Evolutionary conservation across 164 flowering plant species (phyloP), one percentile per base, ranked within the genome.

Genomic region (Piper longum): DNA sequence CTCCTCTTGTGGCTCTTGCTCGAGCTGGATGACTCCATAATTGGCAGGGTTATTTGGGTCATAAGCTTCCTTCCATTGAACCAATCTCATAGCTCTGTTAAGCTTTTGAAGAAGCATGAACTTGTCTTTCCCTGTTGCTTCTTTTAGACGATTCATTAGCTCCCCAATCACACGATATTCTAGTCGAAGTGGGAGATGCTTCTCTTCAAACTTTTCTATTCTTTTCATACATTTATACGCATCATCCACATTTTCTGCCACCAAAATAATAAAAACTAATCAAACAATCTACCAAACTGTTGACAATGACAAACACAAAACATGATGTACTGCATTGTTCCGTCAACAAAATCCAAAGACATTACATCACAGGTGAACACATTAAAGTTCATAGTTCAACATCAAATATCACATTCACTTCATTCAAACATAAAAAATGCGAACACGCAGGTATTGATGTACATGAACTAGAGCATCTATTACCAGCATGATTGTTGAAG

Each of bases 21-120:
- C 83, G 54, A 65, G 77, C 66, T 81, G 74, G 62, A 89, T 79
- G 63, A 80, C 73, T 42, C 92, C 95, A 77, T 80, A 91, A 71
- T 91, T 91, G 4, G 79, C 81, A 60, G 95, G 92, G 68, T 91
- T 80, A 51, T 85, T 84, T 36, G 97, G 97, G 71, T 93, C 98
- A 79, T 72, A 85, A 43, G 80, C 79, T 69, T 88, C 92, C 76
- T 81, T 88, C 92, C 89, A 82, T 62, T 88, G 75, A 57, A 83
- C 78, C 70, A 93, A 48, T 63, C 87, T 78, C 74, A 86, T 67
- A n/a, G 97, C 91, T 69, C 96, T 85, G 62, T 88, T 88, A 64
- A 90, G 56, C 69, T 90, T 93, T 40, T 80, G 87, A 69, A 84
- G 83, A 63, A 93, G 90, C 62, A 88, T 72, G 69, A 93, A 93